Percentiles rank a stretch among this genome's conserved stretches.
phyloP scores from a whole-genome alignment of 352 stramenopile genomes.

The Blastocystis sp. region DNA sequence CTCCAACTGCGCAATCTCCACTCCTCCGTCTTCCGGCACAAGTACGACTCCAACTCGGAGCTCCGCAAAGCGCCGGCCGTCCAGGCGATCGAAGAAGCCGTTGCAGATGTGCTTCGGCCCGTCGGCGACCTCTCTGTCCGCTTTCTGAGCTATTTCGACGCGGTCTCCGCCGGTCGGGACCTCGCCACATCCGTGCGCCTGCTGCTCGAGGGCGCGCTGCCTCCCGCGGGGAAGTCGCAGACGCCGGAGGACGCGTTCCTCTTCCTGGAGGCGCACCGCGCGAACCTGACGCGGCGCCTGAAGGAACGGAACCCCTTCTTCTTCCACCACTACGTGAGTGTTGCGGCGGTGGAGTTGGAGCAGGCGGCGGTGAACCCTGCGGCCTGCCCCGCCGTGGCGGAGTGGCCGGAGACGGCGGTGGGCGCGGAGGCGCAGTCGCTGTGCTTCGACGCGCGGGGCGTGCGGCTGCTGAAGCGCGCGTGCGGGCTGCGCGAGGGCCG shows the following conservation, averaged over 20 bases:
- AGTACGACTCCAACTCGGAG: conserved; percentile 25
- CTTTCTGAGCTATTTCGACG: conserved; percentile 10
- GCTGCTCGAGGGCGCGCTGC: background rate
- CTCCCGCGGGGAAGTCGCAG: background rate
- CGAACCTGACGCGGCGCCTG: conserved; percentile 10
- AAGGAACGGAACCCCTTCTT: conserved; percentile 47
- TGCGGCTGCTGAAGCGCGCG: background rate
- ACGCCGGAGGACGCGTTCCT: background rate
- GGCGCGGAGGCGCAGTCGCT: background rate
- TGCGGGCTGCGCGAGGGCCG: background rate
- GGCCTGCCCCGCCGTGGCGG: background rate
- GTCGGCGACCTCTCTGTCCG: background rate
- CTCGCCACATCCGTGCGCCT: background rate
- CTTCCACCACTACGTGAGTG: conserved; percentile 56
- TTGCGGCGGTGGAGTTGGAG: background rate
- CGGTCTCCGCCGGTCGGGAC: too few relatives aligned
- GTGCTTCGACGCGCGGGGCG: background rate
- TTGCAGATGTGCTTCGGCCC: background rate
- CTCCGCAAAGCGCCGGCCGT: background rate
- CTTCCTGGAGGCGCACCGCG: background rate
- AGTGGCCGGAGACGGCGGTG: conserved; percentile 11
- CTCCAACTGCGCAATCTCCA: conserved; percentile 9
- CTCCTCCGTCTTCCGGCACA: conserved; percentile 28
- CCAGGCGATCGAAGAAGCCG: background rate
- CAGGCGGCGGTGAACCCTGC: background rate